Percentiles rank a stretch among this genome's conserved stretches.
These are phyloP conservation scores for Noccaea caerulescens DNA, from an alignment of 345 rosid genomes.

Conservation along the genomic window DNA sequence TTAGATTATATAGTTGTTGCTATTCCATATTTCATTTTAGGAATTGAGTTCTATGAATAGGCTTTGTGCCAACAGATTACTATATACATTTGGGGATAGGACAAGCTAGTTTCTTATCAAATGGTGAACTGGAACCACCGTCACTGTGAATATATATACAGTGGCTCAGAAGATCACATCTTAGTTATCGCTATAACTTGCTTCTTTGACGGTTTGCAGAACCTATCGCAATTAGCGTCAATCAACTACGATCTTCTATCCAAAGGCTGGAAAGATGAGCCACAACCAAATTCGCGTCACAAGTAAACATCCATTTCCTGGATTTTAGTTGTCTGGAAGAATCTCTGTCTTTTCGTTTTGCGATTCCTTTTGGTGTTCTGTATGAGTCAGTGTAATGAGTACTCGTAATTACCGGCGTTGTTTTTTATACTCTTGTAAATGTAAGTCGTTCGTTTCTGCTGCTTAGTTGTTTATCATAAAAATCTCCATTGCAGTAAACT, in stretches of 20 bases:
- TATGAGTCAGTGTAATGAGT: conserved; percentile 32
- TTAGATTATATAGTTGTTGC: neutral
- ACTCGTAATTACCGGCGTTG: conserved; percentile 36
- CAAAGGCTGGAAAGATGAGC: conserved; percentile 93
- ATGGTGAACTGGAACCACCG: neutral
- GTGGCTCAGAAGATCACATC: conserved; percentile 5
- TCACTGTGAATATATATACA: neutral
- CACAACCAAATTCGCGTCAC: conserved; percentile 51
- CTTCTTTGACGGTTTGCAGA: conserved; percentile 53
- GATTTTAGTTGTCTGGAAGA: conserved; percentile 22
- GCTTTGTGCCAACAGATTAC: too few relatives aligned
- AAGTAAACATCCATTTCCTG: conserved; percentile 36
- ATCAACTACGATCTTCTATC: conserved; percentile 98
- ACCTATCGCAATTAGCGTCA: conserved; percentile 95
- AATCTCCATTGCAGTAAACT: neutral
- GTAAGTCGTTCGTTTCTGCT: conserved; percentile 47
- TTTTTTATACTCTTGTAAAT: conserved; percentile 72
- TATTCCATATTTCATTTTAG: too few relatives aligned
- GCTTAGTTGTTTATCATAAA: conserved; percentile 8
- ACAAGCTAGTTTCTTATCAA: too few relatives aligned
- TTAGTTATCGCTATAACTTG: conserved; percentile 10
- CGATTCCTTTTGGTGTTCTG: conserved; percentile 34
- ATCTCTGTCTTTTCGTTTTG: conserved; percentile 21
- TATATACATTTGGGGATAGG: too few relatives aligned
- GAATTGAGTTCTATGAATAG: too few relatives aligned